Evolutionary conservation across 345 rosid genomes (phyloP).

Genomic region (Moricandia moricandioides): DNA sequence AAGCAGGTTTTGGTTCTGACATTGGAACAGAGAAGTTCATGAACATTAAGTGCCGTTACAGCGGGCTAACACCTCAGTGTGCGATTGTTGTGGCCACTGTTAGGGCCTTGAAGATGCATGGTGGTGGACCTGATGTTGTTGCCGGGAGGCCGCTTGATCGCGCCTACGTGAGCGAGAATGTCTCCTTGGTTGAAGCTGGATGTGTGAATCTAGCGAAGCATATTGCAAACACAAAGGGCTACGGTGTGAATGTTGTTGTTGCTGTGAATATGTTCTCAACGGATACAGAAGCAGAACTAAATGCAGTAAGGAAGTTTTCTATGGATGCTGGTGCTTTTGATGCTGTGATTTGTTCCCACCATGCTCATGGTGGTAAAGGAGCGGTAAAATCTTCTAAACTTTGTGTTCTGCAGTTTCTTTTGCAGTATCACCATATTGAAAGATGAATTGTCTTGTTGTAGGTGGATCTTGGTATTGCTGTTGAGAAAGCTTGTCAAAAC

Average conservation of each 20-base stretch:
- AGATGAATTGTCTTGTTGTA: slow-evolving; percentile 30
- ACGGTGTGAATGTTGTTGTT: slow-evolving; percentile 91
- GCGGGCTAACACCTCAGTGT: slow-evolving; percentile 88
- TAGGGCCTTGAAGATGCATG: slow-evolving; percentile 99
- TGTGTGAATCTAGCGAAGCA: slow-evolving; percentile 93
- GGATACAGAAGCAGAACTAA: slow-evolving; percentile 83
- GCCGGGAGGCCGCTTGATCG: slow-evolving; percentile 97
- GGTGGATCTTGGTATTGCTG: slow-evolving; percentile 95
- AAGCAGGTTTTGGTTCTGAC: slow-evolving; percentile 98
- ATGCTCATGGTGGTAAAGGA: slow-evolving; percentile 98
- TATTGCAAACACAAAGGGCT: slow-evolving; percentile 78
- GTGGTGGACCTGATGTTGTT: slow-evolving; percentile 93
- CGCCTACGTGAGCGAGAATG: slow-evolving; percentile 87
- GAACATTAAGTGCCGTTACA: slow-evolving; percentile 91
- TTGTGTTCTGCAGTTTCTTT: not conserved
- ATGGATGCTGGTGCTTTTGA: slow-evolving; percentile 89
- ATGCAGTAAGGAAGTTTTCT: slow-evolving; percentile 80
- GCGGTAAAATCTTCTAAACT: slow-evolving; percentile 49
- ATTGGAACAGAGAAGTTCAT: slow-evolving; percentile 97
- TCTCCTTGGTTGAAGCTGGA: slow-evolving; percentile 87
- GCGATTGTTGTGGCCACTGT: slow-evolving; percentile 95
- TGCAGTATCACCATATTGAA: not conserved
- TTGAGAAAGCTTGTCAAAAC: slow-evolving; percentile 82
- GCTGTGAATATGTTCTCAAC: slow-evolving; percentile 93
- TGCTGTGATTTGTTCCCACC: slow-evolving; percentile 91